Base-by-base conservation (phyloP, 1,139 yeast genomes). In the Chernovozyma aurita region DNA sequence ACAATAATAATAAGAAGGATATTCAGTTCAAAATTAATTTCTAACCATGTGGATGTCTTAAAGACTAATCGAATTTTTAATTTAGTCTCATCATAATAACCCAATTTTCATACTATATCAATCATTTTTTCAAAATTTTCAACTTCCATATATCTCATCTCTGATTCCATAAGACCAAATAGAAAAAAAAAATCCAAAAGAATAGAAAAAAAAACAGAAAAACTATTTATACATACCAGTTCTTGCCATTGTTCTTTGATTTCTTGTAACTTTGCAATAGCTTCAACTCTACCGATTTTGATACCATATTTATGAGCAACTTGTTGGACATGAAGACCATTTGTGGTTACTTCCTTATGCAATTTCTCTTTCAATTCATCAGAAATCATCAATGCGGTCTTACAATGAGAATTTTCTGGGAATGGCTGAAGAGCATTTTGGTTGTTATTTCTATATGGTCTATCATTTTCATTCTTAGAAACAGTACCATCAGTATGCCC, bases 281-380 rank as follows among this genome's bases (percentile, higher is more conserved):
- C 97, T 53, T 88, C 96, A 24, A 92, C 73, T 57, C 97, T 76
- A 38, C 88, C 85, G 45, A 88, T 76, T 52, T 86, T 85, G 42
- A 92, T 68, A 5, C 95, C 92, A 51, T 80, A 82, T 50, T 77
- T 78, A 47, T 83, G 78, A 13, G 97, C 92, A 36, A 85, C 79
- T 48, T 80, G 83, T 57, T 85, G 95, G 25, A 79, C 64, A 34
- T 82, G 73, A 33, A 70, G 51, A 27, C 78, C 76, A 28, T 74
- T 71, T 29, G 63, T 65, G 21, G 63, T 65, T 39, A 80, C 69
- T 38, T 79, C 90, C 34, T 68, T 63, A 39, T 76, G 71, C 32
- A 92, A 83, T 33, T 71, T 65, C 24, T 60, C 56, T 56, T 82
- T 85, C 55, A 84, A 69, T 34, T 73, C 71, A 30, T 73, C 65